phyloP scores from a whole-genome alignment of 2,329 filamentous ascomycete species.

The Helotiales sp. region DNA sequence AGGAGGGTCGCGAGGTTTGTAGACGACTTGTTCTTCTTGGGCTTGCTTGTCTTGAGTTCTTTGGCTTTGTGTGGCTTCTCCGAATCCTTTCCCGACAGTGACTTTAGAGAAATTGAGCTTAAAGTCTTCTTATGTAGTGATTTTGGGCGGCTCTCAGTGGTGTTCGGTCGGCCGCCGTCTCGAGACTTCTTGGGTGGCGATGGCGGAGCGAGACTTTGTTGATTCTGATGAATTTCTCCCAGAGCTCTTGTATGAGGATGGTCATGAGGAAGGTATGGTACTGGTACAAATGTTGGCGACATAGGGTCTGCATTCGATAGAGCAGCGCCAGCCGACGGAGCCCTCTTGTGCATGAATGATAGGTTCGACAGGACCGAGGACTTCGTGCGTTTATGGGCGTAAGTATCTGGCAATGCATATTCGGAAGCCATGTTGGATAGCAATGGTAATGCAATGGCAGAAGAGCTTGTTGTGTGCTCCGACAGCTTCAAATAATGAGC shows the following conservation, averaged over 20 bases:
- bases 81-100: slow-evolving; percentile 40
- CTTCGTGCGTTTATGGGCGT: slow-evolving; percentile 34
- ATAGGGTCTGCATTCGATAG: slow-evolving; percentile 22
- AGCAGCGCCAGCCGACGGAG: slow-evolving; percentile 29
- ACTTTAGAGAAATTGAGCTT: slow-evolving; percentile 46
- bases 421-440: slow-evolving; percentile 32
- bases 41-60: slow-evolving; percentile 54
- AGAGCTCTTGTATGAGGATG: slow-evolving; percentile 46
- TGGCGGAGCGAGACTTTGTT: slow-evolving; percentile 39
- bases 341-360: slow-evolving; percentile 36
- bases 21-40: slow-evolving; percentile 79
- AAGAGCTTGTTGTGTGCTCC: slow-evolving; percentile 20
- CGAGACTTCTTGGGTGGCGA: slow-evolving; percentile 42
- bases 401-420: slow-evolving; percentile 25
- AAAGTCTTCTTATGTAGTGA: slow-evolving; percentile 48
- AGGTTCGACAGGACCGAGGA: slow-evolving; percentile 31
- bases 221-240: slow-evolving; percentile 58
- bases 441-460: slow-evolving; percentile 14
- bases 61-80: slow-evolving; percentile 37
- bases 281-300: slow-evolving; percentile 26
- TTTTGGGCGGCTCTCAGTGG: slow-evolving; percentile 33
- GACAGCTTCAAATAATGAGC: slow-evolving; percentile 16
- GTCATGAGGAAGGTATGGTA: slow-evolving; percentile 39
- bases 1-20: slow-evolving; percentile 80
- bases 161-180: slow-evolving; percentile 33